phyloP scores from a whole-genome alignment of 2,329 filamentous ascomycete genomes.

The Aureobasidium lini region DNA sequence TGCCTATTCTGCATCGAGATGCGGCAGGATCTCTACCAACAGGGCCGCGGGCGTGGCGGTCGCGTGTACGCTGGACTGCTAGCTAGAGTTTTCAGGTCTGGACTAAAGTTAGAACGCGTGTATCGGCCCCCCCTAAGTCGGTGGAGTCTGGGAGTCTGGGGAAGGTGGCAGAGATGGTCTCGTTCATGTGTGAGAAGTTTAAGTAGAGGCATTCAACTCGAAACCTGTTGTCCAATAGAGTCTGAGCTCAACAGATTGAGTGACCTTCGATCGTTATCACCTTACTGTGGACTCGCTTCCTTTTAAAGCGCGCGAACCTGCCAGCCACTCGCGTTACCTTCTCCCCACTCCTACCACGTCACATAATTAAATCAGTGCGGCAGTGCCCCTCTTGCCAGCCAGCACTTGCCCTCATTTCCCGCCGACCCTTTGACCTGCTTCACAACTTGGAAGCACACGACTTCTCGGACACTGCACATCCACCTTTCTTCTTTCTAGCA shows the following conservation, averaged over 20 bases:
- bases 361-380: constrained; percentile 9
- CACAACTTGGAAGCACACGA: background rate
- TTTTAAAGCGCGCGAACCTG: background rate
- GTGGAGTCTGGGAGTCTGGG: background rate
- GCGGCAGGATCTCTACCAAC: background rate
- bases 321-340: background rate
- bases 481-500: background rate
- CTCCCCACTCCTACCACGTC: background rate
- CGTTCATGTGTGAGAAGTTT: constrained; percentile 1
- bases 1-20: background rate
- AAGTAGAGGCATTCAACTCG: background rate
- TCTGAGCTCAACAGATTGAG: constrained; percentile 2
- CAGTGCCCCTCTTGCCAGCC: constrained; percentile 5
- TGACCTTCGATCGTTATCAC: background rate
- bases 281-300: background rate
- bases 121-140: background rate
- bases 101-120: background rate
- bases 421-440: background rate
- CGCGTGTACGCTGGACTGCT: background rate
- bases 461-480: background rate
- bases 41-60: background rate
- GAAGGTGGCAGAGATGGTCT: constrained; percentile 1
- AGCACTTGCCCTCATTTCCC: constrained; percentile 10
- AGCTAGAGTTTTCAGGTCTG: background rate
- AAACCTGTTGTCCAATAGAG: background rate